Evolutionary conservation across 306 rosid species (phyloP).

Genomic region (Lablab purpureus): DNA sequence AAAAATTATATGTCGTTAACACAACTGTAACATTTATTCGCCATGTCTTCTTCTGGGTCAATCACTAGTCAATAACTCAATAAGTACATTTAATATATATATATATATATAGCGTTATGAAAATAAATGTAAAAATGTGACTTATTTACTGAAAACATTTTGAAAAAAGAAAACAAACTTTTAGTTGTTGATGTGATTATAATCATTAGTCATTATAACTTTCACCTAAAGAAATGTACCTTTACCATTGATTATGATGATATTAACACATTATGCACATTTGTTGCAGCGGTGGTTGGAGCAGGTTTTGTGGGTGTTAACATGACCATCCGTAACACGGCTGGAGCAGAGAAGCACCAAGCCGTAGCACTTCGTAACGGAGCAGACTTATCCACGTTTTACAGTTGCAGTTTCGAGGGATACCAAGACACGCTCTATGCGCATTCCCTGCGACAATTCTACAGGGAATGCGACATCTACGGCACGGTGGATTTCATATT

Average conservation of each 20-base stretch:
- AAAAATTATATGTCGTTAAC: too few species aligned
- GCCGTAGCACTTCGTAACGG: conserved; percentile 79
- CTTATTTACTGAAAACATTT: background rate
- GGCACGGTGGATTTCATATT: conserved; percentile 91
- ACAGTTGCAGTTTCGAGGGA: conserved; percentile 82
- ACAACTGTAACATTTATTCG: too few species aligned
- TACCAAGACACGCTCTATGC: conserved; percentile 86
- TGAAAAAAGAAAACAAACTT: background rate
- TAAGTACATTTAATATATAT: too few species aligned
- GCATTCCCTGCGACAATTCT: conserved; percentile 78
- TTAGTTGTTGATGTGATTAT: background rate
- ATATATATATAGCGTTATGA: too few species aligned
- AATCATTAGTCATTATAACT: background rate
- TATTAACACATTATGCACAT: background rate
- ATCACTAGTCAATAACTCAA: too few species aligned
- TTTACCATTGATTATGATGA: background rate
- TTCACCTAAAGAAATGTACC: too few species aligned
- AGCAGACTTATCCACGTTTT: conserved; percentile 78
- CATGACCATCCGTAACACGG: conserved; percentile 74
- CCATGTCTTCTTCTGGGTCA: too few species aligned
- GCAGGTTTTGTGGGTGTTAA: conserved; percentile 78
- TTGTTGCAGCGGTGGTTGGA: conserved; percentile 65
- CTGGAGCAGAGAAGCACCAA: conserved; percentile 82
- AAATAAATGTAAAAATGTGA: too few species aligned
- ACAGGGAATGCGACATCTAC: conserved; percentile 80